Percentiles rank a stretch among this genome's conserved stretches.
phyloP scores from a whole-genome alignment of 352 stramenopile species.

The Phytophthora citrophthora region DNA sequence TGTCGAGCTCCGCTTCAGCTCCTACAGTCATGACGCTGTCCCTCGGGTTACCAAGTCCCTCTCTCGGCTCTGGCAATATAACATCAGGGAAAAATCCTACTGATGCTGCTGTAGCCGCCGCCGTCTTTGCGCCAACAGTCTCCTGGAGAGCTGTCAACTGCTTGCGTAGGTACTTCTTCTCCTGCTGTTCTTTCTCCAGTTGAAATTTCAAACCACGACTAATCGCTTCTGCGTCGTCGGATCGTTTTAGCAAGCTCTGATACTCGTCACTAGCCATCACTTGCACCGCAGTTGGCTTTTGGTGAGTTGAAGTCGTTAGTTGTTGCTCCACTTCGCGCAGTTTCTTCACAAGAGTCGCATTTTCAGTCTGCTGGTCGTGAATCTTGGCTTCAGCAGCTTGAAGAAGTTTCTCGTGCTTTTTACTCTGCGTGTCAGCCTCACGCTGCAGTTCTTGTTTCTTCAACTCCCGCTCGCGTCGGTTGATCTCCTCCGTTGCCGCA shows the following conservation, averaged over 20 bases:
- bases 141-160: constrained; percentile 55
- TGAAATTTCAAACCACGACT: constrained; percentile 71
- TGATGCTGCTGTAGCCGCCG: constrained; percentile 31
- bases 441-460: constrained; percentile 47
- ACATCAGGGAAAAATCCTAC: constrained; percentile 37
- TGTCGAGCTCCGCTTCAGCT: constrained; percentile 60
- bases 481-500: constrained; percentile 25
- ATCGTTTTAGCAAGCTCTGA: constrained; percentile 59
- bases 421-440: constrained; percentile 40
- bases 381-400: constrained; percentile 21
- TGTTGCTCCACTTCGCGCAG: constrained; percentile 51
- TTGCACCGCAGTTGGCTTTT: constrained; percentile 31
- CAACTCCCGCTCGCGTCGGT: constrained; percentile 40
- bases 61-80: constrained; percentile 8
- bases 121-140: constrained; percentile 27
- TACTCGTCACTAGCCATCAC: constrained; percentile 60
- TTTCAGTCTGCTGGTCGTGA: constrained; percentile 31
- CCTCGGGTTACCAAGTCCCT: constrained; percentile 34
- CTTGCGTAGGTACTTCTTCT: constrained; percentile 81
- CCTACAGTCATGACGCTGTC: constrained; percentile 47
- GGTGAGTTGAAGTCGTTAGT: constrained; percentile 17
- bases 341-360: constrained; percentile 42
- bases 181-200: constrained; percentile 74
- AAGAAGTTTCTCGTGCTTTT: constrained; percentile 33
- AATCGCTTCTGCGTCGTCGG: constrained; percentile 74